phyloP scores from a whole-genome alignment of 225 moss, liverwort and hornwort species.

The Polytrichum formosum region DNA sequence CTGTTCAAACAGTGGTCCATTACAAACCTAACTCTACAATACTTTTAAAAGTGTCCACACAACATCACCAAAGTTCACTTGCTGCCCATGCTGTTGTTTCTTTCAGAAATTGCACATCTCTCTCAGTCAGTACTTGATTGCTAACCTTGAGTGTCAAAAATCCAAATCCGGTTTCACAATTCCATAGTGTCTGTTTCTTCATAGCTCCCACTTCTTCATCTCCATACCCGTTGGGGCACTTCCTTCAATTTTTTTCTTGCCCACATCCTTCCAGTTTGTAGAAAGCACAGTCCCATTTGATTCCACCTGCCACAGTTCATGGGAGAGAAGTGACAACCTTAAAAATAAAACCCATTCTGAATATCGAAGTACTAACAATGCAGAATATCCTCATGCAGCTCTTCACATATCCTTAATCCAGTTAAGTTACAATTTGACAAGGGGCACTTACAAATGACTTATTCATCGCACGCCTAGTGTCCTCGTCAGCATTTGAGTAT shows the following conservation, averaged over 20 bases:
- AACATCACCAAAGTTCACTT: too few species aligned
- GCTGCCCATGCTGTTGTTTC: too few species aligned
- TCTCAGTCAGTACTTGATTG: too few species aligned
- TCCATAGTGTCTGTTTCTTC: neutral
- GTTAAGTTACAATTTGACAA: neutral
- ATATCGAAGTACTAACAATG: too few species aligned
- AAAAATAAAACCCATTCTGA: neutral
- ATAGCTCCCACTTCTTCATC: slow-evolving; percentile 91
- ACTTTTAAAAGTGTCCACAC: too few species aligned
- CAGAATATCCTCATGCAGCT: too few species aligned
- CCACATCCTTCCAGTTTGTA: slow-evolving; percentile 99
- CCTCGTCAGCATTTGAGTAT: slow-evolving; percentile 91
- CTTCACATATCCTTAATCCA: too few species aligned
- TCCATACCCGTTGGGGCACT: slow-evolving; percentile 98
- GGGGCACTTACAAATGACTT: slow-evolving; percentile 85
- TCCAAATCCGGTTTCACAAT: too few species aligned
- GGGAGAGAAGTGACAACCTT: neutral
- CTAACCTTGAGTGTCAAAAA: too few species aligned
- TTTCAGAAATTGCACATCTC: too few species aligned
- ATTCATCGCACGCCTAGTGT: slow-evolving; percentile 98
- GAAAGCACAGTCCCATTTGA: slow-evolving; percentile 97
- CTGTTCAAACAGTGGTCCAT: too few species aligned
- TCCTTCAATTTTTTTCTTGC: slow-evolving; percentile 82
- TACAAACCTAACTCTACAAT: too few species aligned
- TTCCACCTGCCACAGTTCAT: slow-evolving; percentile 65